Conservation (phyloP, 2,329 filamentous ascomycete species). For the Botrytis pseudocinerea region DNA sequence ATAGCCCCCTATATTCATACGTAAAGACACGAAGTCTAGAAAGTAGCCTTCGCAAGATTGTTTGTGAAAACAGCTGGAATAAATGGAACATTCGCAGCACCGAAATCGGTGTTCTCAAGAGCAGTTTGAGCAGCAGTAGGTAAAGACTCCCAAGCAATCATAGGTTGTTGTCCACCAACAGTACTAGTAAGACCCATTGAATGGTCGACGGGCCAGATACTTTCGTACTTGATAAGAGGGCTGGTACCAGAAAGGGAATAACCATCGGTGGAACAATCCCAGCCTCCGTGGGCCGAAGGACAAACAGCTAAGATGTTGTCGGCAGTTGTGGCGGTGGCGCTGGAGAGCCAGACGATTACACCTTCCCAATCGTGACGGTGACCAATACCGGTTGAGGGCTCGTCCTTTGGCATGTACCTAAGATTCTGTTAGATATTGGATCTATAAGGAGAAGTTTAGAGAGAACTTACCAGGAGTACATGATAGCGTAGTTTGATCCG, state of each 20-base stretch:
- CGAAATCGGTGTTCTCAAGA: constrained; percentile 45
- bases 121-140: constrained; percentile 42
- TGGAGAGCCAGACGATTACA: constrained; percentile 53
- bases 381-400: constrained; percentile 45
- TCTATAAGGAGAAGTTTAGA: constrained; percentile 41
- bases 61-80: constrained; percentile 40
- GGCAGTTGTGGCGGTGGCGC: constrained; percentile 37
- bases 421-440: constrained; percentile 33
- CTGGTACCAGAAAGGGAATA: constrained; percentile 47
- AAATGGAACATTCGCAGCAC: constrained; percentile 46
- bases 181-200: constrained; percentile 43
- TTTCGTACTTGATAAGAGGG: constrained; percentile 51
- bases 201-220: constrained; percentile 50
- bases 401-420: constrained; percentile 52
- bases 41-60: constrained; percentile 47
- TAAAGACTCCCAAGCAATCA: constrained; percentile 49
- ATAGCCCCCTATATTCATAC: background rate
- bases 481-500: constrained; percentile 48
- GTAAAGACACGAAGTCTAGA: background rate
- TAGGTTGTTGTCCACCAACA: constrained; percentile 44
- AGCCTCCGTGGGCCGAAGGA: constrained; percentile 53
- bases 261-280: constrained; percentile 45
- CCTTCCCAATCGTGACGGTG: constrained; percentile 59
- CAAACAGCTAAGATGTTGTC: constrained; percentile 50
- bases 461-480: constrained; percentile 50